phyloP scores from a whole-genome alignment of 345 rosid species.

The Orychophragmus violaceus region DNA sequence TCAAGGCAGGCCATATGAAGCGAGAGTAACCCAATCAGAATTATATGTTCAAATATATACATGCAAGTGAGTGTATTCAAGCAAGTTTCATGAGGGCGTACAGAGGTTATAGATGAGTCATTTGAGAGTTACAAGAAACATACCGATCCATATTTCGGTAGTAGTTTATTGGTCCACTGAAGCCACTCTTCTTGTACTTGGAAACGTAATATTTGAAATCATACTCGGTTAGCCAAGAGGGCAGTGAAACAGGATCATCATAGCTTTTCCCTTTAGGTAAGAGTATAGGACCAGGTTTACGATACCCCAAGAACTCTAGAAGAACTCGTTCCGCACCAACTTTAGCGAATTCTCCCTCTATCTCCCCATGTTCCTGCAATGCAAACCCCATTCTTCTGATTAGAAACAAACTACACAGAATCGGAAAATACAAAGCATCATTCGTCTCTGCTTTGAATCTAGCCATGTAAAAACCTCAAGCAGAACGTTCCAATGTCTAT shows the following conservation, averaged over 20 bases:
- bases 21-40: background rate
- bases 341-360: constrained; percentile 54
- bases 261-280: constrained; percentile 55
- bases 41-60: background rate
- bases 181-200: constrained; percentile 60
- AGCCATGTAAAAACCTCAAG: too few relatives aligned
- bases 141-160: constrained; percentile 64
- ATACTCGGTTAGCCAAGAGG: constrained; percentile 64
- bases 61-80: constrained; percentile 3
- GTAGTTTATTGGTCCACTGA: constrained; percentile 77
- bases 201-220: constrained; percentile 42
- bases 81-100: background rate
- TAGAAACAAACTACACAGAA: background rate
- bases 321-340: constrained; percentile 46
- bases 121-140: background rate
- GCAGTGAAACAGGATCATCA: constrained; percentile 35
- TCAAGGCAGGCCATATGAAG: background rate
- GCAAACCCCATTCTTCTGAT: background rate
- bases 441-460: background rate
- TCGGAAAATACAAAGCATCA: background rate
- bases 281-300: constrained; percentile 47
- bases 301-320: constrained; percentile 38
- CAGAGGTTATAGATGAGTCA: background rate
- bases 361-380: constrained; percentile 54
- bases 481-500: background rate